Conservation (phyloP, 1,139 yeast genomes). For the Suhomyces atakaporum region DNA sequence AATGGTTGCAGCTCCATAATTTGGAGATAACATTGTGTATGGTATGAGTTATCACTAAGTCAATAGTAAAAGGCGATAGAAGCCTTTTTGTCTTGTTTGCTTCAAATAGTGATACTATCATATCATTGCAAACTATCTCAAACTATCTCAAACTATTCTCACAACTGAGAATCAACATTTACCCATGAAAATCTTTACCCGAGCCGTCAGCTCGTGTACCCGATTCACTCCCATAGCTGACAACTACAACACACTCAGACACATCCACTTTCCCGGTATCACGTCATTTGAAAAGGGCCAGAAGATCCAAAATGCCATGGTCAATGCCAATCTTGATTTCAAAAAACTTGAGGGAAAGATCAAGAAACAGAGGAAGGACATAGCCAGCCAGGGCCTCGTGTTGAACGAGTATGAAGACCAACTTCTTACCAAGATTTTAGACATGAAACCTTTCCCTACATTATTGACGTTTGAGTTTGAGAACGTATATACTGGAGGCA, state of each 20-base stretch:
- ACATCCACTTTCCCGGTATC: constrained; percentile 61
- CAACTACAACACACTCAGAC: constrained; percentile 49
- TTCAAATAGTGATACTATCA: too few species aligned
- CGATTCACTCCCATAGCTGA: constrained; percentile 36
- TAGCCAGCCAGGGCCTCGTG: constrained; percentile 41
- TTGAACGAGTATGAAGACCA: constrained; percentile 49
- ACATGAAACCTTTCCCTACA: constrained; percentile 62
- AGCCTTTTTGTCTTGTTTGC: too few species aligned
- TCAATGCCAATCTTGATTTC: constrained; percentile 62
- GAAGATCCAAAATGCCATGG: constrained; percentile 60
- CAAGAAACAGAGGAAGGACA: constrained; percentile 36
- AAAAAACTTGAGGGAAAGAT: constrained; percentile 57
- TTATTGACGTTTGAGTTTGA: constrained; percentile 78
- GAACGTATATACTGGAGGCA: constrained; percentile 88
- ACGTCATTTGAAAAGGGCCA: constrained; percentile 62
- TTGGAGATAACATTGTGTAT: too few species aligned
- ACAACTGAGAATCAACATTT: too few species aligned
- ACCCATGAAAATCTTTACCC: background rate
- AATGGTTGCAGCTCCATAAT: too few species aligned
- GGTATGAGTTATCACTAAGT: too few species aligned
- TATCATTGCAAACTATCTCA: too few species aligned
- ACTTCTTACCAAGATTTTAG: constrained; percentile 44
- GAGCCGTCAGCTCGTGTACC: constrained; percentile 15
- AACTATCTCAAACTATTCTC: too few species aligned
- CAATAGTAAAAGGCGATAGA: too few species aligned